Evolutionary conservation across 352 stramenopile species (phyloP).

Genomic region (Blastocystis sp.): DNA sequence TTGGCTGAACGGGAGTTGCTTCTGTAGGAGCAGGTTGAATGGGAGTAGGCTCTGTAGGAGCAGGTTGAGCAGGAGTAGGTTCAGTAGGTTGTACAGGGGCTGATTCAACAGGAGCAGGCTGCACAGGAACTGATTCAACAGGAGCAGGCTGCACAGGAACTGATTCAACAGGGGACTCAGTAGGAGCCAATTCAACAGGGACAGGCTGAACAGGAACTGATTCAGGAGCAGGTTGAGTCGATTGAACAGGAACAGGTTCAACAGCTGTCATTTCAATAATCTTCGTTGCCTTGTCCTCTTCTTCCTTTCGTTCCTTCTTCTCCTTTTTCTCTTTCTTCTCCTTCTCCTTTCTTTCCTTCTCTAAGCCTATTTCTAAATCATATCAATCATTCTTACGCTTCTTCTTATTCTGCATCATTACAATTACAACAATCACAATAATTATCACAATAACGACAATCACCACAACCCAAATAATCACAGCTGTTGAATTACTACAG

Average conservation of each 20-base stretch:
- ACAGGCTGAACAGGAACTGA: neutral
- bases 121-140: neutral
- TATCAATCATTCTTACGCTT: neutral
- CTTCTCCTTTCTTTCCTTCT: conserved; percentile 35
- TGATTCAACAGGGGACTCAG: neutral
- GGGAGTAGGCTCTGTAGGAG: neutral
- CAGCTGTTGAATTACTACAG: neutral
- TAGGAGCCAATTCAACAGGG: neutral
- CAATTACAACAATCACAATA: neutral
- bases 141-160: neutral
- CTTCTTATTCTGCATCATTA: neutral
- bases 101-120: neutral
- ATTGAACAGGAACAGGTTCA: neutral
- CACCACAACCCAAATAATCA: neutral
- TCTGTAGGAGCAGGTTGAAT: neutral
- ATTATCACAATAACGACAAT: neutral
- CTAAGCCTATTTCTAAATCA: neutral
- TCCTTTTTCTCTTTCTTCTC: conserved; percentile 6
- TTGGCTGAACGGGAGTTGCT: no score
- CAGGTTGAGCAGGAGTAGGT: neutral
- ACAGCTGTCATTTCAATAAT: no score
- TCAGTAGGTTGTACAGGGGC: neutral
- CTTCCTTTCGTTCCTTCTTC: neutral
- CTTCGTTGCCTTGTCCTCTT: neutral
- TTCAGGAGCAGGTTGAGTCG: neutral